Base-by-base conservation (phyloP, 345 rosid genomes). In the Hibiscus syriacus region DNA sequence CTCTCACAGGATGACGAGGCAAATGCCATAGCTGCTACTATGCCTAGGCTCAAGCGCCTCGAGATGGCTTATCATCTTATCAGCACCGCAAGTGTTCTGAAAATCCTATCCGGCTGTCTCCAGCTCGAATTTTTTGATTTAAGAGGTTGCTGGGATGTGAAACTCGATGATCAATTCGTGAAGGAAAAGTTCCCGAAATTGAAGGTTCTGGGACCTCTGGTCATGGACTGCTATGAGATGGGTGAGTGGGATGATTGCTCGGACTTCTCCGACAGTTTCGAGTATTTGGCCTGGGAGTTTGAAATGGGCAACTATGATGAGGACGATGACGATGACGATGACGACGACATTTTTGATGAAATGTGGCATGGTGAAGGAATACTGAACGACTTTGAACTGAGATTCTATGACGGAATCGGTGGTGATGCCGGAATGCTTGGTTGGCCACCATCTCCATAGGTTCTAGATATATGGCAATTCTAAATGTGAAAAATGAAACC, bases 101-200 rank as follows among this genome's bases (percentile, higher is more conserved):
- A 82, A 55, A 82, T 92, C 78, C 82, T 92, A 16, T 76, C 82
- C 0, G 64, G 80, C 73, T 92, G 98, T 69, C 49, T 77, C 1
- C 73, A 77, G 66, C 96, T 92, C 0, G 96, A 90, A 70, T 85
- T 75, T 72, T 63, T 92, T 76, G 96, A 92, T 71, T 76, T 90
- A 76, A 86, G 97, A 79, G 98, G 98, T 5, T 88, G 98, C 71
- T 90, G 95, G 96, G 82, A 87, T 55, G 97, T 84, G 55, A 83
- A 81, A 48, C 83, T 90, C 0, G 93, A 85, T 38, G 75, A 74
- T 64, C 79, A 82, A 67, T 80, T 88, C 73, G 70, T 90, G 52
- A 80, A 81, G 64, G 96, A 84, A 36, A 90, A 83, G 63, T 83
- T 81, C 73, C 93, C 93, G 2, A 84, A 81, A 50, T 36, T 92